Base-by-base conservation (phyloP, 2,329 filamentous ascomycete species). In the Penicillium freii region DNA sequence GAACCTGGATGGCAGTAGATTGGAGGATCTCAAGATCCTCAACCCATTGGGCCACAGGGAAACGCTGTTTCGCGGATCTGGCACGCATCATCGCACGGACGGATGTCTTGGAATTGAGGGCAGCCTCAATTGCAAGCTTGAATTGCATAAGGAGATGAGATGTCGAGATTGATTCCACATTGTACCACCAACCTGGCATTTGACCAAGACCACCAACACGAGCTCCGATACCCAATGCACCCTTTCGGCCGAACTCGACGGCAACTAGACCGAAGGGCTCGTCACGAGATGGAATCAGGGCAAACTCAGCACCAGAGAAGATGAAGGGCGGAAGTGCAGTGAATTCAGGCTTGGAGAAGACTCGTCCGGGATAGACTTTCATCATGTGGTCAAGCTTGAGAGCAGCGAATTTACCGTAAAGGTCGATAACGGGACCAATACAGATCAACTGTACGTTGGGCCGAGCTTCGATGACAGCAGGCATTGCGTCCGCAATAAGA, bases 151-250 rank as follows among this genome's bases (percentile, higher is more conserved):
- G 77, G 40, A 87, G 74, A 74, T 88, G 86, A 46, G 80, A 80
- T 0, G 85, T 86, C 1, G 83, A 83, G 10, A 80, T 84, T 0
- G 84, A 87, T 70, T 88, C 86, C 58, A 88, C 82, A 0, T 86
- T 87, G 69, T 84, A 88, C 86, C 86, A 88, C 82, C 85, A 87
- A 34, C 86, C 86, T 17, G 86, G 86, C 85, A 88, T 87, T 67
- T 87, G 83, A 34, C 86, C 85, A 31, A 88, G 77, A 59, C 86
- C 86, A 66, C 86, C 86, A 44, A 88, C 86, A 56, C 85, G 79
- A 19, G 85, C 83, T 52, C 86, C 86, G 55, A 88, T 84, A 70
- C 86, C 86, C 34, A 88, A 77, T 11, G 86, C 86, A 65, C 86
- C 86, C 71, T 88, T 88, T 39, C 86, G 79, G 57, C 86, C 86